These are phyloP conservation scores for Maudiozyma bulderi DNA, from an alignment of 805 yeast genomes.

Conservation along the genomic window DNA sequence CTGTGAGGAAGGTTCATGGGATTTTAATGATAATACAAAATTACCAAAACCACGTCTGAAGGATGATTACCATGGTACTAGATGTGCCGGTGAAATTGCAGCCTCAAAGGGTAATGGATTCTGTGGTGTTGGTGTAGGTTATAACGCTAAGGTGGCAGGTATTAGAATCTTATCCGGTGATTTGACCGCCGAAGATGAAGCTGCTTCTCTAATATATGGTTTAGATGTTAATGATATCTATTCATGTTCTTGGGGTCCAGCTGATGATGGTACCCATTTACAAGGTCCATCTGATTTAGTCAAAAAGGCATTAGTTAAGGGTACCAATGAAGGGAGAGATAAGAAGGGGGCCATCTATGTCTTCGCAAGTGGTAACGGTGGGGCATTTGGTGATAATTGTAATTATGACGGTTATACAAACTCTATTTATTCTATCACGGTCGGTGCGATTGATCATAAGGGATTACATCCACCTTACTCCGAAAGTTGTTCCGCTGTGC, in stretches of 20 bases:
- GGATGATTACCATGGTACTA: conserved; percentile 90
- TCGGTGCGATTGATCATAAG: conserved; percentile 82
- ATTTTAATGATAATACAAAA: conserved; percentile 66
- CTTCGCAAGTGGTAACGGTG: conserved; percentile 96
- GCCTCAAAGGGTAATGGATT: conserved; percentile 69
- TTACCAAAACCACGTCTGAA: conserved; percentile 70
- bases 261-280: conserved; percentile 82
- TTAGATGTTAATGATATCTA: conserved; percentile 83
- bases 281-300: conserved; percentile 78
- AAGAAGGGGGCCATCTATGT: conserved; percentile 83
- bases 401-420: conserved; percentile 97
- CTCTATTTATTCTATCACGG: conserved; percentile 87
- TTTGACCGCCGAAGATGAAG: conserved; percentile 81
- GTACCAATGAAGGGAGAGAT: conserved; percentile 70
- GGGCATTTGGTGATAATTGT: conserved; percentile 72
- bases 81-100: conserved; percentile 97
- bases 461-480: conserved; percentile 85
- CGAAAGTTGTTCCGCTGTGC: conserved; percentile 88
- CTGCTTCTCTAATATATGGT: conserved; percentile 73
- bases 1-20: conserved; percentile 80
- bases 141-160: conserved; percentile 76
- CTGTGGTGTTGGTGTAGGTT: conserved; percentile 98
- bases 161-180: conserved; percentile 77
- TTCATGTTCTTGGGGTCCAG: conserved; percentile 98
- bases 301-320: conserved; percentile 73